These are phyloP conservation scores for Tetragonia tetragonoides DNA, from an alignment of 148 eudicot genomes.

Conservation along the genomic window DNA sequence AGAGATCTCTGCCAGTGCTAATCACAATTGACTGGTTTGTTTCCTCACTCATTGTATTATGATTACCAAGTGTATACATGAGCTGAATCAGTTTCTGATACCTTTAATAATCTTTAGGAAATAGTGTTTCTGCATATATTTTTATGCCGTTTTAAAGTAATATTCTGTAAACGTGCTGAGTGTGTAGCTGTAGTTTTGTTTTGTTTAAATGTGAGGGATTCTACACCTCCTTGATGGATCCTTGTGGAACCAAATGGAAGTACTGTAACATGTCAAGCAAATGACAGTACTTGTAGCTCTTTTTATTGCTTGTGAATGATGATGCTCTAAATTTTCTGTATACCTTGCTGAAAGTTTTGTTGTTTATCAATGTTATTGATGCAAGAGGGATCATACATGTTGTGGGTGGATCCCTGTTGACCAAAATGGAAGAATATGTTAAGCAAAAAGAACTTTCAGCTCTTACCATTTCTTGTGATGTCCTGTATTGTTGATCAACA, in stretches of 20 bases:
- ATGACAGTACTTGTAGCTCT: not conserved
- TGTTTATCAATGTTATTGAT: not conserved
- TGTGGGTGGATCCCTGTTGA: not conserved
- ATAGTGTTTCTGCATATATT: not conserved
- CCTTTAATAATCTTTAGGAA: slow-evolving; percentile 4
- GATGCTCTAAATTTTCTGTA: not conserved
- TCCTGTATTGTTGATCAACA: too few relatives aligned
- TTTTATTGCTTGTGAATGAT: not conserved
- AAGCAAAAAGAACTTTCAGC: not conserved
- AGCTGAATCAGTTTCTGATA: not conserved
- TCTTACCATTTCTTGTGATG: not conserved
- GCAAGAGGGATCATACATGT: not conserved
- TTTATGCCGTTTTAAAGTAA: not conserved
- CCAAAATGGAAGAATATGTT: not conserved
- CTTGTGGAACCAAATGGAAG: not conserved
- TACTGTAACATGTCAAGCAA: not conserved
- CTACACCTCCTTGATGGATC: not conserved
- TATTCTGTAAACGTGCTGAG: not conserved
- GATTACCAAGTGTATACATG: slow-evolving; percentile 26
- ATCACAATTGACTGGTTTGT: not conserved
- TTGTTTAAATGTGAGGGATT: not conserved
- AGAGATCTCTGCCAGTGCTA: not conserved
- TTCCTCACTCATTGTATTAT: slow-evolving; percentile 2
- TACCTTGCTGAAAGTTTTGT: not conserved
- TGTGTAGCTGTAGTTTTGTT: not conserved